Base-by-base conservation (phyloP, 2,329 filamentous ascomycete genomes). In the Fonsecaea nubica region DNA sequence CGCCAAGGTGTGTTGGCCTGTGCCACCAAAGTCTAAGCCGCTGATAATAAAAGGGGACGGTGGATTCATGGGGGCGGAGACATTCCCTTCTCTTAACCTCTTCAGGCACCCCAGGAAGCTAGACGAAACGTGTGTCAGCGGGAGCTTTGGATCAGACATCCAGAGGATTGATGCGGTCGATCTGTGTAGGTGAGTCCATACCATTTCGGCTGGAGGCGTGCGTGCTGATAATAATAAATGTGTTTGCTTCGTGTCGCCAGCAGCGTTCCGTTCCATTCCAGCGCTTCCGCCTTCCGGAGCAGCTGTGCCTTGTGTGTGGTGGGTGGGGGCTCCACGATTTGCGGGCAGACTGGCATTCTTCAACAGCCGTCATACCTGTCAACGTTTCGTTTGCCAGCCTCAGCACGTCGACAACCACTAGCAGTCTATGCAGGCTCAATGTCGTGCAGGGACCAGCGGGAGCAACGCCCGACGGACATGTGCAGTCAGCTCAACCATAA, bases 281-380 rank as follows among this genome's bases (percentile, higher is more conserved):
- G 30, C 33, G 52, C 52, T n/a, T n/a, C 42, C n/a, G 40, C 18
- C 52, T 2, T n/a, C 42, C n/a, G 40, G 48, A 32, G 18, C 12
- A 61, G 18, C 32, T 36, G 25, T 33, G 32, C 9, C 25, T 32
- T 21, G 4, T 36, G 25, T 50, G 18, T 50, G 40, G 8, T 21
- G 45, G 18, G 32, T 10, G 32, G 50, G 60, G 35, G 35, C 52
- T 60, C 61, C 58, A 50, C 13, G 42, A 62, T 61, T 56, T 65
- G 52, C 63, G 58, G 58, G 21, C 50, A 61, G 57, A 38, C 35
- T 63, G 56, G 40, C 54, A 58, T 59, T 62, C 62, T 64, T 68
- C 66, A 55, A 52, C 62, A 63, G 45, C 48, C 58, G 55, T 63
- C 63, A 63, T 58, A 64, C 63, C 35, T 68, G 63, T 68, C 63